A percentile compares a stretch with the other conserved stretches of the same genome.
Conservation (phyloP, 2,329 filamentous ascomycete genomes). For the Taxawa tesnikishii region DNA sequence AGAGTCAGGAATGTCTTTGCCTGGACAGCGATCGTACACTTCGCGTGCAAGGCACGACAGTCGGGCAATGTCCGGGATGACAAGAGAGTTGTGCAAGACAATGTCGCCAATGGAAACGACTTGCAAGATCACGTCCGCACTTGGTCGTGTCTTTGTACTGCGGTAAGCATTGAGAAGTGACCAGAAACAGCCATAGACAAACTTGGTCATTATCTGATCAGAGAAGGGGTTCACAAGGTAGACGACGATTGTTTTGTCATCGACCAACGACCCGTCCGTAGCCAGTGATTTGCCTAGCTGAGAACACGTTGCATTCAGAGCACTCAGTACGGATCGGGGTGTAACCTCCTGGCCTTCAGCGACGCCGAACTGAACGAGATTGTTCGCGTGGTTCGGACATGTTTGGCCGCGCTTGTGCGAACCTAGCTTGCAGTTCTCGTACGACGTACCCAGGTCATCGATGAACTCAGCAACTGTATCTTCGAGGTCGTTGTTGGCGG, state of each 20-base stretch:
- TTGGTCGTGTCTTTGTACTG: not conserved
- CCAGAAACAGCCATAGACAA: constrained; percentile 64
- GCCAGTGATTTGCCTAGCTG: constrained; percentile 2
- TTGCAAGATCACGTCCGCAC: constrained; percentile 59
- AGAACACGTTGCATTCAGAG: constrained; percentile 2
- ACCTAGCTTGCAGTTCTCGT: constrained; percentile 64
- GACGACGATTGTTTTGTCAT: constrained; percentile 53
- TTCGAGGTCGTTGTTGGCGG: constrained; percentile 49
- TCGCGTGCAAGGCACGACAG: constrained; percentile 57
- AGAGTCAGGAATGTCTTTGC: constrained; percentile 17
- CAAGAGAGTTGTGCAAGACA: constrained; percentile 48
- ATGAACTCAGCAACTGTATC: constrained; percentile 53
- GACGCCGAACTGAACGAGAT: constrained; percentile 21
- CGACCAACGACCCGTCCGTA: constrained; percentile 7
- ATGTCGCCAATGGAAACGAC: constrained; percentile 59
- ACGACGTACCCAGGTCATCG: constrained; percentile 54
- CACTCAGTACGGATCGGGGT: not conserved
- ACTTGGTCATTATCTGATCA: constrained; percentile 45
- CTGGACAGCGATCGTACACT: constrained; percentile 62
- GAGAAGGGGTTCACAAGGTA: constrained; percentile 64
- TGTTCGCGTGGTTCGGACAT: constrained; percentile 11
- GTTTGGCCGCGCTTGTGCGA: constrained; percentile 38
- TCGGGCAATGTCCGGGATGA: constrained; percentile 48
- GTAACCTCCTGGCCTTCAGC: constrained; percentile 13
- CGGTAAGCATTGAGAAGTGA: constrained; percentile 56